These are phyloP conservation scores for Saxophila tyrrhenica DNA, from an alignment of 495 filamentous ascomycete species.

Conservation along the genomic window DNA sequence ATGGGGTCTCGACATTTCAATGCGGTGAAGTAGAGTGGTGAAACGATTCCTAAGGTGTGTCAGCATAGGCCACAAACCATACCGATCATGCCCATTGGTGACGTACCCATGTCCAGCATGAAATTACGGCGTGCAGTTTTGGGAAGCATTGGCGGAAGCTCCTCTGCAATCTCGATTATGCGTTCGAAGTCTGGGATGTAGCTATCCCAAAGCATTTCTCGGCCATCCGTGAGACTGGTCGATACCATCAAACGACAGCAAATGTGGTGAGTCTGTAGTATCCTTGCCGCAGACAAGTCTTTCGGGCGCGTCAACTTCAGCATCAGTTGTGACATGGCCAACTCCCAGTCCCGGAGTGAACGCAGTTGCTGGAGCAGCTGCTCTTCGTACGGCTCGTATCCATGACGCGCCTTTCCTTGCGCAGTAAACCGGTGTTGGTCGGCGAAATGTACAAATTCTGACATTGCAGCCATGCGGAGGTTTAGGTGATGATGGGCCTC, in stretches of 20 bases:
- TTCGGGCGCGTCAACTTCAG: neutral
- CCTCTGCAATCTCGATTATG: neutral
- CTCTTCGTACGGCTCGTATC: neutral
- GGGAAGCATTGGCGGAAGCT: neutral
- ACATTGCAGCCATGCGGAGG: neutral
- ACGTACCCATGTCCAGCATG: neutral
- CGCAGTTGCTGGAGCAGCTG: neutral
- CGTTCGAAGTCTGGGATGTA: neutral
- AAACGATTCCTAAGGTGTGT: neutral
- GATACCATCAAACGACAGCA: neutral
- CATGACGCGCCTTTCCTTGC: neutral
- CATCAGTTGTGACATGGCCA: neutral
- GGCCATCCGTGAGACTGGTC: neutral
- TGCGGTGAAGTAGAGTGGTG: neutral
- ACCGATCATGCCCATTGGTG: neutral
- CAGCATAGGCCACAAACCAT: neutral
- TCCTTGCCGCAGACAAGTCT: neutral
- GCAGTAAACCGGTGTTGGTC: neutral
- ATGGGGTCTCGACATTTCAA: constrained; percentile 4
- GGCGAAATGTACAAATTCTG: neutral
- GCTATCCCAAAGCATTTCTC: constrained; percentile 1
- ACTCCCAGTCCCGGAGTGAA: neutral
- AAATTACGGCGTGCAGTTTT: neutral
- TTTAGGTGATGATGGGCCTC: neutral
- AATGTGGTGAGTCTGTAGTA: neutral